Evolutionary conservation across 768 basidiomycete genomes (phyloP), one percentile per base, ranked within the genome.

Genomic region (Russula ochroleuca): DNA sequence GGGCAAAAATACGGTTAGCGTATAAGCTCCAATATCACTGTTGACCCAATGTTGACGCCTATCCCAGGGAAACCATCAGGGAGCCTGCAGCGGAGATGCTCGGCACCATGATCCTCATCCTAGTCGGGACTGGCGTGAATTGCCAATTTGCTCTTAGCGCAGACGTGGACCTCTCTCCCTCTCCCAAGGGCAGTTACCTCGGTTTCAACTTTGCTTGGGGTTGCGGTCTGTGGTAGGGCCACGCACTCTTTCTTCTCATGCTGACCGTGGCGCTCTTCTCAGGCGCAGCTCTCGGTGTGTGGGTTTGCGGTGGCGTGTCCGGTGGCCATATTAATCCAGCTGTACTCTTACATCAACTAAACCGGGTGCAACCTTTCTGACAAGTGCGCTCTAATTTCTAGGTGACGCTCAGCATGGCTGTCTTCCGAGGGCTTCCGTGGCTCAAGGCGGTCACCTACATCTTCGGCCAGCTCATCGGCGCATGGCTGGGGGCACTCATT

Each of bases 341-440:
- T 4, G 75, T 68, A 43, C 10, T 48, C 43, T 45, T 51, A 14
- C 14, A 25, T 35, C 40, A 5, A 45, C 28, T 13, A 35, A 15
- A 31, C 25, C 1, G 21, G 5, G 9, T 38, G 14, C 8, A 45
- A 47, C 8, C 23, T 21, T 38, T 38, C 57, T 57, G 13, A 53
- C 15, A 25, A 28, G 5, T 25, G 0, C 15, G 50, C 5, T 47
- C 9, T 38, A 25, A 38, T 47, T 13, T 17, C 23, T n/a, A 87
- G 85, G 80, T 92, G 38, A 93, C 90, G 15, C 73, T 93, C 51
- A 78, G 83, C 11, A 70, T 92, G 52, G 88, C 87, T 5, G 77
- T 82, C 3, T 84, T 85, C 73, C 83, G 90, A 66, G 79, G 80
- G 48, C 92, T 93, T 73, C 87, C 90, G 0, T 88, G 88, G 86